These are phyloP conservation scores for Macaranga tanarius DNA, from an alignment of 441 rosid species.

Conservation along the genomic window DNA sequence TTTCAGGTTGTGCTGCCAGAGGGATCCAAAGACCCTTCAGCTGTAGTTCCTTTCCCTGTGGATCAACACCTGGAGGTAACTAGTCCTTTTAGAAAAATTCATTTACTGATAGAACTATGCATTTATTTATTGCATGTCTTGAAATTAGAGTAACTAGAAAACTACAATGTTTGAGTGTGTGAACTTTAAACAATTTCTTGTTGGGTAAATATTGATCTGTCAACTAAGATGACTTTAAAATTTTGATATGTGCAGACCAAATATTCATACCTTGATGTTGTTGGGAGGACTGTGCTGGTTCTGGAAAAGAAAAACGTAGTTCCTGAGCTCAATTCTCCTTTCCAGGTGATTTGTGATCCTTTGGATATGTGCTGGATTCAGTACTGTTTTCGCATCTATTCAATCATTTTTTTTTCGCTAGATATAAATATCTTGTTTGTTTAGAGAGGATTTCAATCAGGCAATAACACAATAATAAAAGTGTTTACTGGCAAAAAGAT, in stretches of 20 bases:
- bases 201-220: not conserved
- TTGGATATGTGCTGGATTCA: not conserved
- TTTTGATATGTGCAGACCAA: slow-evolving; percentile 58
- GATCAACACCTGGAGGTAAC: slow-evolving; percentile 78
- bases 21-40: slow-evolving; percentile 89
- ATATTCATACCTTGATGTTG: slow-evolving; percentile 94
- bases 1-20: slow-evolving; percentile 92
- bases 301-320: slow-evolving; percentile 85
- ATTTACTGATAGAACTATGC: not conserved
- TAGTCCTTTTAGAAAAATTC: not conserved
- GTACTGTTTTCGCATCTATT: slow-evolving; percentile 8
- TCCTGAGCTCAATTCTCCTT: slow-evolving; percentile 72
- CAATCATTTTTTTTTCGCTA: not conserved
- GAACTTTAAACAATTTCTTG: not conserved
- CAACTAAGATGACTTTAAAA: slow-evolving; percentile 22
- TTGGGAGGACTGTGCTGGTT: slow-evolving; percentile 94
- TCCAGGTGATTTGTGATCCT: slow-evolving; percentile 64
- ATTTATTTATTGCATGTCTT: not conserved
- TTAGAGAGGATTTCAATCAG: not conserved
- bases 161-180: not conserved
- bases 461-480: not conserved
- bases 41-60: slow-evolving; percentile 72
- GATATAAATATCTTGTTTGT: not conserved
- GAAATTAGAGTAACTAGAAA: not conserved
- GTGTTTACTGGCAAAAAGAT: not conserved